Conservation (phyloP, 202 grass and related monocot genomes). For the Thinopyrum obtusiflorum region DNA sequence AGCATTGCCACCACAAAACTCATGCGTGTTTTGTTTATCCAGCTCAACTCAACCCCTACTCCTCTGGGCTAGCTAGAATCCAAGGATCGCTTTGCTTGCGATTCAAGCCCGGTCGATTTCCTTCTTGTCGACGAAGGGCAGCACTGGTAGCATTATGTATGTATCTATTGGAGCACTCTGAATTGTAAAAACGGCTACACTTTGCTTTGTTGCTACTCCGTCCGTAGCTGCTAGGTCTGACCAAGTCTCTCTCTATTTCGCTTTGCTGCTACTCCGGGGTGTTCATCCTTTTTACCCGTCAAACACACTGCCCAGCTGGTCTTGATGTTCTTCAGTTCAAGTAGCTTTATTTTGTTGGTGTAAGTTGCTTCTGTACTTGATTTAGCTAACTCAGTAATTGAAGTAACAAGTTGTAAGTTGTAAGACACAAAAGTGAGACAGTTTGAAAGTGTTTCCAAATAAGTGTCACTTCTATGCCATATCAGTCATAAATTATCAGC, state of each 20-base stretch:
- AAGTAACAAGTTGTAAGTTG: not conserved
- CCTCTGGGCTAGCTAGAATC: not conserved
- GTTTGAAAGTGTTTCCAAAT: not conserved
- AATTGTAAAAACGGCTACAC: too few relatives aligned
- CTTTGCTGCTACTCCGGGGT: not conserved
- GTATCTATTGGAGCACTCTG: too few relatives aligned
- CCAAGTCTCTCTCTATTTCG: not conserved
- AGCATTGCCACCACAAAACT: not conserved
- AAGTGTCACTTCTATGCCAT: not conserved
- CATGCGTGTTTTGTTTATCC: not conserved
- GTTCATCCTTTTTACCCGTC: not conserved
- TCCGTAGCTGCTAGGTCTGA: too few relatives aligned
- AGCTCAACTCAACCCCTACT: not conserved
- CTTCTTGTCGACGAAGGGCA: not conserved
- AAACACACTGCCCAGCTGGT: too few relatives aligned
- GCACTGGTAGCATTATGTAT: too few relatives aligned
- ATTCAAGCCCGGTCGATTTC: not conserved
- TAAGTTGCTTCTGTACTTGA: not conserved
- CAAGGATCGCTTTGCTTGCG: not conserved
- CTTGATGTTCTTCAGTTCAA: too few relatives aligned
- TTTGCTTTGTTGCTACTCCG: too few relatives aligned
- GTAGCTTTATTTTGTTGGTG: not conserved
- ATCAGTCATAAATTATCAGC: not conserved
- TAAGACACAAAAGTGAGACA: not conserved
- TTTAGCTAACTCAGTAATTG: not conserved